Evolutionary conservation across 2,329 filamentous ascomycete genomes (phyloP).

Genomic region (Aspergillus piperis): DNA sequence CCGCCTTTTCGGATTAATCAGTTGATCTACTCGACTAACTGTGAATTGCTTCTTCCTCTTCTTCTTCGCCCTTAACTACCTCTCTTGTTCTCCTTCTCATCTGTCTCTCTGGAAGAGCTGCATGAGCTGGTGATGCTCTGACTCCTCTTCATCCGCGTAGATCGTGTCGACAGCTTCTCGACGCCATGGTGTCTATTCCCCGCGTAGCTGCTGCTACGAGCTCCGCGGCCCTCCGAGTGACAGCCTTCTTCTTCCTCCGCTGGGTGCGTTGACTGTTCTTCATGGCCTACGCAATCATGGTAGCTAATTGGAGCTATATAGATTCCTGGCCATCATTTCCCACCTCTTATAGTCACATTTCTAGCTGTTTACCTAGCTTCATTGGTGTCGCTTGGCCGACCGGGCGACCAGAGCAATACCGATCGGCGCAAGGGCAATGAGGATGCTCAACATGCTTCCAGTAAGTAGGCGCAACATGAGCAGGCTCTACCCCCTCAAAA

Average conservation of each 20-base stretch:
- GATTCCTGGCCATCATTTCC: conserved; percentile 43
- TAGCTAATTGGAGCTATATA: conserved; percentile 18
- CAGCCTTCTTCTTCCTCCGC: conserved; percentile 45
- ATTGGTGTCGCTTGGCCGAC: conserved; percentile 27
- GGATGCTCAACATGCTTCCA: neutral
- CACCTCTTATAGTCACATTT: conserved; percentile 42
- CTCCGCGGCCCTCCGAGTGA: conserved; percentile 40
- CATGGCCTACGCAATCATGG: neutral
- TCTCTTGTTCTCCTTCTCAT: neutral
- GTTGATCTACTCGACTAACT: too few relatives aligned
- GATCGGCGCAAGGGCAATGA: conserved; percentile 12
- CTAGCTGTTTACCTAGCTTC: conserved; percentile 50
- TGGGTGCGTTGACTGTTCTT: conserved; percentile 37
- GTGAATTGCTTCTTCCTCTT: neutral
- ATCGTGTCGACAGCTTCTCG: neutral
- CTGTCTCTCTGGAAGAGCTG: conserved; percentile 4
- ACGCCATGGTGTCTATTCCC: conserved; percentile 35
- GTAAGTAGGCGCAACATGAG: neutral
- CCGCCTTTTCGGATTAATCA: neutral
- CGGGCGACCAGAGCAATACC: conserved; percentile 4
- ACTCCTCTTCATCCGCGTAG: neutral
- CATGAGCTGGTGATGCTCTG: neutral
- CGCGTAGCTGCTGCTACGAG: conserved; percentile 37
- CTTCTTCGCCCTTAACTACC: neutral
- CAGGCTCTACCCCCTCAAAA: neutral